Evolutionary conservation across 2,329 filamentous ascomycete genomes (phyloP), one percentile per base, ranked within the genome.

Genomic region (Metarhizium humberi): DNA sequence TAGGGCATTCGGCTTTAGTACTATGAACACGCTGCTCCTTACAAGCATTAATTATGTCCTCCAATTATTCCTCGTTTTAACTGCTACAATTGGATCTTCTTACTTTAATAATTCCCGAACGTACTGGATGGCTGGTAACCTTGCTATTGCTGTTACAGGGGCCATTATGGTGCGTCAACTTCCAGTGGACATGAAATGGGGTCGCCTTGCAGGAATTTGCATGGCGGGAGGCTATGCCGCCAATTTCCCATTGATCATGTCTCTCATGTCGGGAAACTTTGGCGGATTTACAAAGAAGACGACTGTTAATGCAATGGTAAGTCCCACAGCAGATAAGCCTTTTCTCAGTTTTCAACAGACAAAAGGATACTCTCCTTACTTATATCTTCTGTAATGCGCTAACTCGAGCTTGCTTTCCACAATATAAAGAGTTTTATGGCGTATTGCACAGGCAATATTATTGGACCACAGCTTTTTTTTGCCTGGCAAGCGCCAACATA

Each of bases 261-360:
- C 78, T 11, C 74, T 85, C 69, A 72, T 81, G 32, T 76, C 76
- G 0, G 73, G 79, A 7, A 85, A 86, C 61, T 71, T 84, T 30
- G 81, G 76, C 29, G 82, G 82, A 0, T 79, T 82, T 53, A 85
- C 82, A 1, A 86, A 86, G 69, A 85, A 84, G 61, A 74, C 76
- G 1, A 77, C 79, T 4, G 78, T 79, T 13, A 77, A 83, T 5
- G 79, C 81, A 1, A 75, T 80, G 59, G 61, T 63, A 47, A 25
- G 42, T 25, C 20, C 20, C 20, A 25, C 20, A 25, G 20, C 20
- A 25, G 20, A 25, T 25, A 25, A 25, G 20, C 20, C 20, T 25
- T 25, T 25, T 25, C 20, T 25, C 20, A 25, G 20, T 25, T 25
- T 25, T 25, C 20, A 25, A 25, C 20, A 25, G 20, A 25, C 20